phyloP scores from a whole-genome alignment of 2,329 filamentous ascomycete genomes.

The Aspergillus fumigatus region DNA sequence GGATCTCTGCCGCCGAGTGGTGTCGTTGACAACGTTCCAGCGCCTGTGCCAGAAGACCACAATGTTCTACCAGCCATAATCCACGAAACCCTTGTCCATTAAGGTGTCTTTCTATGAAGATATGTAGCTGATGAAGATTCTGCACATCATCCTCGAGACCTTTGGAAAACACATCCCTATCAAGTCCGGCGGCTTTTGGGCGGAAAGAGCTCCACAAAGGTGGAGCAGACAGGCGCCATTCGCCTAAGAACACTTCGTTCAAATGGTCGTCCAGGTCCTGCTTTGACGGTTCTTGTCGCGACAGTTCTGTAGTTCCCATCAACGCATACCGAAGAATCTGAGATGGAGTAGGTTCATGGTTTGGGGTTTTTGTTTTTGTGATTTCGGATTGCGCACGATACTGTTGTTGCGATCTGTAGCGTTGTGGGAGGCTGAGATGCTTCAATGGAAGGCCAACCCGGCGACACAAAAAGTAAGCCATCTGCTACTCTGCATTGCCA shows the following conservation, averaged over 20 bases:
- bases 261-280: slow-evolving; percentile 12
- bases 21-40: slow-evolving; percentile 21
- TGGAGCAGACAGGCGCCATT: slow-evolving; percentile 17
- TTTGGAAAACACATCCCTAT: not conserved
- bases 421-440: not conserved
- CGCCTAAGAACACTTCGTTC: slow-evolving; percentile 15
- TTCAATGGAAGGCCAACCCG: not conserved
- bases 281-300: slow-evolving; percentile 1
- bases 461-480: not conserved
- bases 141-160: slow-evolving; percentile 1
- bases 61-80: slow-evolving; percentile 8
- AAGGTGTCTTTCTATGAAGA: slow-evolving; percentile 23
- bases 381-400: slow-evolving; percentile 2
- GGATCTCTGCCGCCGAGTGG: slow-evolving; percentile 27
- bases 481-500: not conserved
- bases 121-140: slow-evolving; percentile 15
- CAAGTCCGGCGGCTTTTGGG: not conserved
- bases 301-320: slow-evolving; percentile 16
- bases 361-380: not conserved
- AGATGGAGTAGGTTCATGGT: slow-evolving; percentile 19
- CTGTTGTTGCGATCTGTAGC: slow-evolving; percentile 3
- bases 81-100: slow-evolving; percentile 6
- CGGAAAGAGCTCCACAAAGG: slow-evolving; percentile 20
- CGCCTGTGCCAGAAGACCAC: slow-evolving; percentile 11
- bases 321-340: slow-evolving; percentile 32